Conservation (phyloP, 2,329 filamentous ascomycete species). For the Cordyceps farinosa region DNA sequence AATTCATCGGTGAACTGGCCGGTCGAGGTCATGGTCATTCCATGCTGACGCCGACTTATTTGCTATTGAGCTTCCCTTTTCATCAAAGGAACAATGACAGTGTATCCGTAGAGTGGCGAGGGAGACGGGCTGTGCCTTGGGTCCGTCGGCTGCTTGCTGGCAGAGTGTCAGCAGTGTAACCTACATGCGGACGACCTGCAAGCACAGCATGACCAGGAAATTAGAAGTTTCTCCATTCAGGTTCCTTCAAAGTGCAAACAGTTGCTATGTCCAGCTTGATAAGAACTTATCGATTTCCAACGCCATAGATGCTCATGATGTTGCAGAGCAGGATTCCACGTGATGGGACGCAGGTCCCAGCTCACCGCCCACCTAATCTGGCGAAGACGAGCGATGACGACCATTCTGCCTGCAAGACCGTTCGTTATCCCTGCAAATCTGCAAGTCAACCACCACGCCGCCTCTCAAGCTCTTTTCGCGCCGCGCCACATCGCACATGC, state of each 20-base stretch:
- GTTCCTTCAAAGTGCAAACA: too few relatives aligned
- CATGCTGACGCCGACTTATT: not conserved
- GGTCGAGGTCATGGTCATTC: not conserved
- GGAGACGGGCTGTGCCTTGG: not conserved
- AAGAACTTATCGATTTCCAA: too few relatives aligned
- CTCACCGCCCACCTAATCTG: constrained; percentile 11
- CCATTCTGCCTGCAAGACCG: not conserved
- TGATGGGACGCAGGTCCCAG: not conserved
- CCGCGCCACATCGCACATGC: not conserved
- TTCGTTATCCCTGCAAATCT: constrained; percentile 2
- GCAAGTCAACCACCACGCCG: not conserved
- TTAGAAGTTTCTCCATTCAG: too few relatives aligned
- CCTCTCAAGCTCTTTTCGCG: not conserved
- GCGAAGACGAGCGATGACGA: constrained; percentile 4
- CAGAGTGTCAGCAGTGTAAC: not conserved
- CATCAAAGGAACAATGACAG: not conserved
- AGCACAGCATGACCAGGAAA: not conserved
- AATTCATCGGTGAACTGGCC: not conserved
- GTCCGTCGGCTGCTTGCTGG: not conserved
- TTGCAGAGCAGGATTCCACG: not conserved
- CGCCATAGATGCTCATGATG: too few relatives aligned
- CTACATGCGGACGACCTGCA: not conserved
- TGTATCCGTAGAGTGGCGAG: not conserved
- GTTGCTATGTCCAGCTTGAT: too few relatives aligned
- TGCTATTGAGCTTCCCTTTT: not conserved